A percentile compares a stretch with the other conserved stretches of the same genome.
Evolutionary conservation across 305 asterid species (phyloP).

Genomic region (Fraxinus nigra): DNA sequence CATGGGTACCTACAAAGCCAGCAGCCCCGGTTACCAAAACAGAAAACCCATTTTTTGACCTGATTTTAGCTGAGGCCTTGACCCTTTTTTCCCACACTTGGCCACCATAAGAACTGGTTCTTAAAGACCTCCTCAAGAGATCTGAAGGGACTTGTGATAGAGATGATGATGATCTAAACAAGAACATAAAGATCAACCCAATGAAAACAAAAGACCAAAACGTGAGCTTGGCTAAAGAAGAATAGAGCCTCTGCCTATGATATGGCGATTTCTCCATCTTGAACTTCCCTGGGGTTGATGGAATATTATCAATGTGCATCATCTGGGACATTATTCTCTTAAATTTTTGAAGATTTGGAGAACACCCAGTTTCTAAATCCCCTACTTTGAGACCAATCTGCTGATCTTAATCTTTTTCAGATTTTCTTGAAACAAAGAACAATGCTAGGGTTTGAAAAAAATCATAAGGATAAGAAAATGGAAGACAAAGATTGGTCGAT

Average conservation of each 20-base stretch:
- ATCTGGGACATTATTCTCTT: conserved; percentile 35
- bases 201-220: conserved; percentile 79
- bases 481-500: background rate
- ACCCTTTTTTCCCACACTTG: conserved; percentile 66
- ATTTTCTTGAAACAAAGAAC: background rate
- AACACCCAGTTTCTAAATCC: conserved; percentile 21
- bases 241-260: conserved; percentile 66
- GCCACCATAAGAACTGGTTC: conserved; percentile 56
- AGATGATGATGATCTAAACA: conserved; percentile 72
- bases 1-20: conserved; percentile 92
- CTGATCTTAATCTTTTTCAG: conserved; percentile 17
- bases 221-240: conserved; percentile 71
- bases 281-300: conserved; percentile 74
- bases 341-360: conserved; percentile 29
- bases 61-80: conserved; percentile 66
- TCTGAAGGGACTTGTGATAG: conserved; percentile 51
- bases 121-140: conserved; percentile 76
- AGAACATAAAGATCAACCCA: conserved; percentile 68
- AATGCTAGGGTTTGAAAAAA: conserved; percentile 28
- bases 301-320: conserved; percentile 69
- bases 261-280: conserved; percentile 78
- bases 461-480: background rate
- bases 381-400: conserved; percentile 20
- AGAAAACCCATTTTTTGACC: conserved; percentile 82
- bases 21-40: conserved; percentile 93